Percentiles rank a stretch among this genome's conserved stretches.
phyloP scores from a whole-genome alignment of 306 rosid species.

The Nissolia schottii region DNA sequence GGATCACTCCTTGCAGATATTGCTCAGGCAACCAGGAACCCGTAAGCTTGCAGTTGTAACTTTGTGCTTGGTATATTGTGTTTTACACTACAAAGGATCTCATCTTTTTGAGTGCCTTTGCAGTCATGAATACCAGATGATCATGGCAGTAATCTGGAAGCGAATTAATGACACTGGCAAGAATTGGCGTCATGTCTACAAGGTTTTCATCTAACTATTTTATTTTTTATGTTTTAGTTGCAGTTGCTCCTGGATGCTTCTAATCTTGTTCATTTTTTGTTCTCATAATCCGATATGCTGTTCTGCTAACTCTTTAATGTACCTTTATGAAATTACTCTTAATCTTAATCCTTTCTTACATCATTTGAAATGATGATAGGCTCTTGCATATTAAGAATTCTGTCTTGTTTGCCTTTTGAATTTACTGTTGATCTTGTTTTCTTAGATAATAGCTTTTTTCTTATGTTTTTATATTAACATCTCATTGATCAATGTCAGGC shows the following conservation, averaged over 20 bases:
- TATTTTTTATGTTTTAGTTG: slow-evolving; percentile 10
- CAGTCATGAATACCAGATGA: slow-evolving; percentile 97
- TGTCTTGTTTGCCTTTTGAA: neutral
- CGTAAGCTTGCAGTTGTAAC: slow-evolving; percentile 46
- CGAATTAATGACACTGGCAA: slow-evolving; percentile 95
- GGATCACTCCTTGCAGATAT: slow-evolving; percentile 96
- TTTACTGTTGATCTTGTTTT: neutral
- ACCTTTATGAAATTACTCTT: neutral
- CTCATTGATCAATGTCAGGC: slow-evolving; percentile 45
- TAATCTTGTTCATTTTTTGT: neutral
- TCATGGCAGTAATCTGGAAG: slow-evolving; percentile 93
- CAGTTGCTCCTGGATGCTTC: slow-evolving; percentile 5
- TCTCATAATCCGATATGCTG: neutral
- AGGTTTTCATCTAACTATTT: slow-evolving; percentile 46
- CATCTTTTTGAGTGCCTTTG: slow-evolving; percentile 29
- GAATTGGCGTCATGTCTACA: slow-evolving; percentile 99
- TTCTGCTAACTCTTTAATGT: neutral
- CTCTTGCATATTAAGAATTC: neutral
- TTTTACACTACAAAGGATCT: slow-evolving; percentile 18
- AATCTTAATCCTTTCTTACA: neutral
- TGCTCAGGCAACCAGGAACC: slow-evolving; percentile 85
- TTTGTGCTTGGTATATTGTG: slow-evolving; percentile 22
- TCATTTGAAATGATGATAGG: neutral
- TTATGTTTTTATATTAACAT: slow-evolving; percentile 20
- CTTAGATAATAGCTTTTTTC: neutral